Evolutionary conservation across 306 rosid species (phyloP).

Genomic region (Sicyos baderoa): DNA sequence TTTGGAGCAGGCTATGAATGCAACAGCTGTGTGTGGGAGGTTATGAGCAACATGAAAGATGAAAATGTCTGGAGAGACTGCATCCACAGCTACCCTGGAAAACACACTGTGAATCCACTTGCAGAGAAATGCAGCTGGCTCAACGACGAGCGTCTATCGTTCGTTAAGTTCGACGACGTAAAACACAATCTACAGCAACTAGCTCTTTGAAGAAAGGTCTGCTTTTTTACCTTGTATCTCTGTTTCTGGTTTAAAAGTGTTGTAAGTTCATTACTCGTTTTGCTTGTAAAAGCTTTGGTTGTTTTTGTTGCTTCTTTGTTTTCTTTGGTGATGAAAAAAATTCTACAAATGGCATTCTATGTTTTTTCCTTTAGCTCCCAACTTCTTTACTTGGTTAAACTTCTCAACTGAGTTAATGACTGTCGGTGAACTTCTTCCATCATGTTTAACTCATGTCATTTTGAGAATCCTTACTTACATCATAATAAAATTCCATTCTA

Average conservation of each 20-base stretch:
- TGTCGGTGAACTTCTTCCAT: background rate
- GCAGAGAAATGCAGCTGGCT: constrained; percentile 64
- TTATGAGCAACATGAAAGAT: constrained; percentile 47
- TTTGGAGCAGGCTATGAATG: constrained; percentile 91
- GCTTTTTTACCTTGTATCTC: background rate
- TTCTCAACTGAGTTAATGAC: background rate
- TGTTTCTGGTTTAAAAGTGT: background rate
- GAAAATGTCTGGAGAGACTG: constrained; percentile 62
- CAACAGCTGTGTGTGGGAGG: constrained; percentile 87
- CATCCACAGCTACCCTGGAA: constrained; percentile 51
- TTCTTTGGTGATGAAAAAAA: background rate
- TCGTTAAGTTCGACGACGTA: constrained; percentile 43
- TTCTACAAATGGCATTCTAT: background rate
- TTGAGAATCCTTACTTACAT: background rate
- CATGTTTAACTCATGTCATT: background rate
- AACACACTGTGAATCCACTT: constrained; percentile 37
- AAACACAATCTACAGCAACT: background rate
- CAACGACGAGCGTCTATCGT: constrained; percentile 51
- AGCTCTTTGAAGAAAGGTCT: constrained; percentile 8
- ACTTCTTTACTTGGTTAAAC: background rate
- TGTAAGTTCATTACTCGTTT: background rate
- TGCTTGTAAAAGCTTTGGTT: constrained; percentile 13
- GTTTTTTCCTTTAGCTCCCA: background rate
- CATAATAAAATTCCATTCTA: background rate
- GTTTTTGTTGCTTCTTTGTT: constrained; percentile 5